Evolutionary conservation across 176 grass and related monocot genomes (phyloP).

Genomic region (Eleusine coracana): DNA sequence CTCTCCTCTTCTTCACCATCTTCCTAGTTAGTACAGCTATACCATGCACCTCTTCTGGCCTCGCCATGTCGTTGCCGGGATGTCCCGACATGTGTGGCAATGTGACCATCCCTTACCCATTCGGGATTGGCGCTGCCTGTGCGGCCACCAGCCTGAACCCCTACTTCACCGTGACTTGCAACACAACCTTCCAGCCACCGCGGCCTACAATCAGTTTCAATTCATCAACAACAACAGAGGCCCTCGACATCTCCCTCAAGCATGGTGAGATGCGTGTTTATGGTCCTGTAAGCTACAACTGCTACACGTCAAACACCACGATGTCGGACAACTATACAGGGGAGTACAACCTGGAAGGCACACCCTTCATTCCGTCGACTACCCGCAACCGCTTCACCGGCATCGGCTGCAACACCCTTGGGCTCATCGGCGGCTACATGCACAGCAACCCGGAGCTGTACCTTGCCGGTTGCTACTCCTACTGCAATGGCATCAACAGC

Average conservation of each 20-base stretch:
- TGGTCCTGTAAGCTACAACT: neutral
- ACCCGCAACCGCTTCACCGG: slow-evolving; percentile 34
- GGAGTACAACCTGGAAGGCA: neutral
- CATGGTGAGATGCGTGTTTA: slow-evolving; percentile 30
- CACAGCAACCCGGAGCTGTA: neutral
- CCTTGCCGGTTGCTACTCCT: slow-evolving; percentile 45
- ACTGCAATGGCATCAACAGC: slow-evolving; percentile 39
- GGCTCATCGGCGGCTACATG: neutral
- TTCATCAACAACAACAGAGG: neutral
- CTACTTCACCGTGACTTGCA: slow-evolving; percentile 25
- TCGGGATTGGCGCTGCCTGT: slow-evolving; percentile 18
- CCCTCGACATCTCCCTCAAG: slow-evolving; percentile 38
- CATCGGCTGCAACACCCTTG: slow-evolving; percentile 39
- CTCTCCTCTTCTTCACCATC: neutral
- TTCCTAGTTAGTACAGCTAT: neutral
- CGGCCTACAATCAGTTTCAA: neutral
- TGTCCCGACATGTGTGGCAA: slow-evolving; percentile 36
- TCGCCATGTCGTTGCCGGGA: neutral
- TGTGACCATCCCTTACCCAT: slow-evolving; percentile 36
- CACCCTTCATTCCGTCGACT: slow-evolving; percentile 23
- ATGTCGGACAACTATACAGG: neutral
- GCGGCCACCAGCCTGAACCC: neutral
- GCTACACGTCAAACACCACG: slow-evolving; percentile 34
- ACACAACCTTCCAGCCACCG: slow-evolving; percentile 32
- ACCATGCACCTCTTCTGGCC: neutral